A percentile compares a stretch with the other conserved stretches of the same genome.
These are phyloP conservation scores for Solanum stenotomum DNA, from an alignment of 257 asterid genomes.

Conservation along the genomic window DNA sequence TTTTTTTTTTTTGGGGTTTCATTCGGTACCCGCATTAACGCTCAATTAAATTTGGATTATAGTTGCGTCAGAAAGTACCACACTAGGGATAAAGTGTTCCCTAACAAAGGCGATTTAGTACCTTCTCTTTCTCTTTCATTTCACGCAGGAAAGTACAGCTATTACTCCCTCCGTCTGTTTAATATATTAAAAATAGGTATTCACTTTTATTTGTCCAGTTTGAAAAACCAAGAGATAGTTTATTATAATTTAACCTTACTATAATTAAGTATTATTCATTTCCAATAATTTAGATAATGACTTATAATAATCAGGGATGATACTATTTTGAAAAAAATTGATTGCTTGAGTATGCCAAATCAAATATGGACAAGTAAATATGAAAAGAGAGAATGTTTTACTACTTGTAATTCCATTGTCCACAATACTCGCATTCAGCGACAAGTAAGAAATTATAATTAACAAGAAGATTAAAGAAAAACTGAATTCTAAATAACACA, in stretches of 20 bases:
- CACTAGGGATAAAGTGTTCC: too few species aligned
- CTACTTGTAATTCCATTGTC: background rate
- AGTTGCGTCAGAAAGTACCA: background rate
- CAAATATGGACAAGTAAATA: too few species aligned
- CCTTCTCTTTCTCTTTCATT: background rate
- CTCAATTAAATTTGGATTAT: too few species aligned
- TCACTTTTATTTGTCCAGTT: too few species aligned
- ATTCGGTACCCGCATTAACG: too few species aligned
- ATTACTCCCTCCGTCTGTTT: background rate
- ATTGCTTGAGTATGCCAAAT: background rate
- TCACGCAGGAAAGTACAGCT: background rate
- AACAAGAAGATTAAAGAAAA: background rate
- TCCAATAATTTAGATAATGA: too few species aligned
- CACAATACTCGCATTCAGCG: background rate
- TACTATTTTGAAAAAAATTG: too few species aligned
- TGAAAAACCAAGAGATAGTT: too few species aligned
- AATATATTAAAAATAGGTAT: too few species aligned
- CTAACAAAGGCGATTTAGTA: too few species aligned
- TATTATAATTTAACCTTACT: too few species aligned
- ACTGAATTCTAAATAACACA: background rate
- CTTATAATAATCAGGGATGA: background rate
- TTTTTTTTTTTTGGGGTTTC: background rate
- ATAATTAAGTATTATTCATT: too few species aligned
- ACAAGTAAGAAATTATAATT: background rate
- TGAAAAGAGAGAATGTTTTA: background rate